phyloP scores from a whole-genome alignment of 139 green algal species.

The Chlamydomonas asymmetrica region DNA sequence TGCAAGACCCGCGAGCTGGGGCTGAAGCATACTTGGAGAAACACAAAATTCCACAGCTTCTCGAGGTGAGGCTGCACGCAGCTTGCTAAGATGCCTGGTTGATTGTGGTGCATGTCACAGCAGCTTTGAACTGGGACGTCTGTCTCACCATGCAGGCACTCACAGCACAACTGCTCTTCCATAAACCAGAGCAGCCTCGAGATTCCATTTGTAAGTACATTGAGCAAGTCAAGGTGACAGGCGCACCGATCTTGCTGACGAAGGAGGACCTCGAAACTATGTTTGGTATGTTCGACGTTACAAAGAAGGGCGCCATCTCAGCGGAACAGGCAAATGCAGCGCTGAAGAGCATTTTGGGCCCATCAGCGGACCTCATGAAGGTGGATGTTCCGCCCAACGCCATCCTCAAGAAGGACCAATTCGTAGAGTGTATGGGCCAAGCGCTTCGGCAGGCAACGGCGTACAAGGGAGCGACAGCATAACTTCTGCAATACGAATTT shows the following conservation, averaged over 20 bases:
- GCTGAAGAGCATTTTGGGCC: constrained; percentile 24
- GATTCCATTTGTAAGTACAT: constrained; percentile 25
- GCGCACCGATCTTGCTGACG: constrained; percentile 10
- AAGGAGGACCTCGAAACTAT: constrained; percentile 34
- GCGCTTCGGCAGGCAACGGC: constrained; percentile 6
- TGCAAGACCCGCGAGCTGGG: constrained; percentile 8
- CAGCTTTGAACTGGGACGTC: background rate
- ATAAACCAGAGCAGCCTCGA: constrained; percentile 25
- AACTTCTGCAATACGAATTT: background rate
- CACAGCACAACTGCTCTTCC: constrained; percentile 27
- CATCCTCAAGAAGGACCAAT: constrained; percentile 8
- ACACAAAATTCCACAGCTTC: constrained; percentile 31
- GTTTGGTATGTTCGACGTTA: constrained; percentile 46
- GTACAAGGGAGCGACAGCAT: background rate
- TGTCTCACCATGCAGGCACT: constrained; percentile 9
- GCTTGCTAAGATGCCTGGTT: background rate
- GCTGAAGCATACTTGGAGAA: constrained; percentile 28
- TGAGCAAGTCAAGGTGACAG: constrained; percentile 9
- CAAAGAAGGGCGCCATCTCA: constrained; percentile 20
- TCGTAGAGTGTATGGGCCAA: constrained; percentile 14
- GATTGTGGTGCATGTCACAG: background rate
- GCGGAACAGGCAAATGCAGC: constrained; percentile 21
- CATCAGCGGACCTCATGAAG: constrained; percentile 3
- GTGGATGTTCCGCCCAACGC: background rate
- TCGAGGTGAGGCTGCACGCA: constrained; percentile 2